These are phyloP conservation scores for Moesziomyces globuligerus DNA, from an alignment of 1,284 basidiomycete species.

Conservation along the genomic window DNA sequence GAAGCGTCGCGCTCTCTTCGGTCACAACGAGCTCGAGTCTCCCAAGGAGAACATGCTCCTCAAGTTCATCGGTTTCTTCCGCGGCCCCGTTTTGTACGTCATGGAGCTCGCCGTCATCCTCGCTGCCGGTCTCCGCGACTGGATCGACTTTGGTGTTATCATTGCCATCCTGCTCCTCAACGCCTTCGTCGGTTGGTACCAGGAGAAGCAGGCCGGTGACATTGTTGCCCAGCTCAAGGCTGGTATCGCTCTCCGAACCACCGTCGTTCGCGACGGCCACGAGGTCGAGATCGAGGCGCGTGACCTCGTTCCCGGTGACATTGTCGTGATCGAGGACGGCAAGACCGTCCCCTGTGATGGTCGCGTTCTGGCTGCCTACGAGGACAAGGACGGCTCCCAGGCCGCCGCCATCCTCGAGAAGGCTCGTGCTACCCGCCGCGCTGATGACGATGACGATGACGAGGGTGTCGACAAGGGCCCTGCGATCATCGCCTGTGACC, in stretches of 20 bases:
- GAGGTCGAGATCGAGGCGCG: slow-evolving; percentile 72
- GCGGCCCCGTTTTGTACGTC: slow-evolving; percentile 68
- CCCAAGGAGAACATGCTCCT: slow-evolving; percentile 70
- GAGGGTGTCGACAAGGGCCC: slow-evolving; percentile 70
- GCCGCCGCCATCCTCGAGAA: slow-evolving; percentile 65
- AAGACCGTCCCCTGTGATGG: slow-evolving; percentile 72
- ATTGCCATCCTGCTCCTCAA: slow-evolving; percentile 69
- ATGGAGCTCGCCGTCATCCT: slow-evolving; percentile 69
- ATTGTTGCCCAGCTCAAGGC: slow-evolving; percentile 73
- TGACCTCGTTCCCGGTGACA: slow-evolving; percentile 73
- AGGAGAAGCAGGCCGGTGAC: slow-evolving; percentile 72
- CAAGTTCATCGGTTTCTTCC: slow-evolving; percentile 70
- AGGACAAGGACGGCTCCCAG: slow-evolving; percentile 65
- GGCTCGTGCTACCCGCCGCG: slow-evolving; percentile 60
- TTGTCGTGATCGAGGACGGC: slow-evolving; percentile 70
- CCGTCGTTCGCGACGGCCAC: slow-evolving; percentile 70
- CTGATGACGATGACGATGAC: slow-evolving; percentile 68
- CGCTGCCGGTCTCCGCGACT: slow-evolving; percentile 68
- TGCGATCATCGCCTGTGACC: slow-evolving; percentile 71
- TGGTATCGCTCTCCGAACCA: slow-evolving; percentile 71
- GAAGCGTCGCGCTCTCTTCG: slow-evolving; percentile 65
- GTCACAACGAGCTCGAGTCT: slow-evolving; percentile 68
- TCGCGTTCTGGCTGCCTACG: slow-evolving; percentile 71
- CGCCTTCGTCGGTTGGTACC: slow-evolving; percentile 73
- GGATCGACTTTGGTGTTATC: slow-evolving; percentile 73